Base-by-base conservation (phyloP, 2,329 filamentous ascomycete genomes). In the Chaetomium sp. region DNA sequence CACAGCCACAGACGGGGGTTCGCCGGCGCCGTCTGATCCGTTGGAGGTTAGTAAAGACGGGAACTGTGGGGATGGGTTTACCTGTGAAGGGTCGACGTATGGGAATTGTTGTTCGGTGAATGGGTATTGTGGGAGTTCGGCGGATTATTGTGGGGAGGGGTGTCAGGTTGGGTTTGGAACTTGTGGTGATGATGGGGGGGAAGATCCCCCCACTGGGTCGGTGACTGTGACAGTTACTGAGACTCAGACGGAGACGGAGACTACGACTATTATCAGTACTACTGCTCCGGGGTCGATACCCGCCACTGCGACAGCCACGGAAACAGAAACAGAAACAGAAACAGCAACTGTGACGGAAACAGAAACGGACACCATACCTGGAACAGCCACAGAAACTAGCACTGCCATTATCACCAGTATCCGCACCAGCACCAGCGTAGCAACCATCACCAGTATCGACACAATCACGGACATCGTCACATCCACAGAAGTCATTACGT, bases 361-460 rank as follows among this genome's bases (percentile, higher is more conserved):
- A 1, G 12, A 35, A 4, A 51, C 47, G 5, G 47, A 33, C 37
- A 10, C 6, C 33, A 53, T 47, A n/a, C 58, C 58, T 9, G 44
- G 51, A 36, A 62, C 58, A 3, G 34, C 49, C 27, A 62, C 61
- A 19, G 36, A 43, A 10, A 59, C 57, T 1, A 37, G 48, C n/a
- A 54, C 82, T 0, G 88, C 91, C 51, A 91, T 88, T 72, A 94
- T 88, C 63, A 89, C 83, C 35, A 95, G 82, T 0, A 88, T 90
- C 94, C 6, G 87, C 54, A 51, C 47, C 47, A 49, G 45, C 4
- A 62, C 59, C 7, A 59, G 52, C 35, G 43, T 61, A 6, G 56
- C 14, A n/a, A 63, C 63, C 1, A 37, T 49, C 9, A 61, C 53
- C 3, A 44, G 41, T 6, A 61, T 52, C 47, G 46, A 60, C 43